Conservation (phyloP, 805 yeast genomes). For the Teunomyces atbi region DNA sequence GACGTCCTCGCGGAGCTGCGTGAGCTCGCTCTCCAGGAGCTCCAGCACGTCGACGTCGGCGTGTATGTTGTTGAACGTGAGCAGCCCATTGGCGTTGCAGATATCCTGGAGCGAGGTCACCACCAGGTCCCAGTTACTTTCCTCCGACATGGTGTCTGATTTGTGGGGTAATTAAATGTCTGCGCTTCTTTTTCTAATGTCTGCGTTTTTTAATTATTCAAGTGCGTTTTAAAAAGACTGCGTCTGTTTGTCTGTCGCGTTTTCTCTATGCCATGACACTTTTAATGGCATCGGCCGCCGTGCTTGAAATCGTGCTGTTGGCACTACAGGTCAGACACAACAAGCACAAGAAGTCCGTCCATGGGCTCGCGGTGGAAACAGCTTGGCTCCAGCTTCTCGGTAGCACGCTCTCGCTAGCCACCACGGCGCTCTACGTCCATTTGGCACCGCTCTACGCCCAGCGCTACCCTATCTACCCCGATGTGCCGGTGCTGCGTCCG, state of each 20-base stretch:
- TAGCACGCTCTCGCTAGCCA: slow-evolving; percentile 1
- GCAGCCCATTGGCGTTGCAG: slow-evolving; percentile 58
- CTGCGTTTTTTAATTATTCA: too few relatives aligned
- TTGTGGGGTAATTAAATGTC: not conserved
- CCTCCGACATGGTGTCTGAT: slow-evolving; percentile 21
- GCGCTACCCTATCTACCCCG: slow-evolving; percentile 35
- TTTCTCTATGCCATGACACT: not conserved
- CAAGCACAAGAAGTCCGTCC: slow-evolving; percentile 5
- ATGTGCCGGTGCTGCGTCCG: slow-evolving; percentile 17
- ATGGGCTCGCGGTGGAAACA: slow-evolving; percentile 8
- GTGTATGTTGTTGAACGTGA: slow-evolving; percentile 46
- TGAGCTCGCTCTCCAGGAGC: slow-evolving; percentile 38
- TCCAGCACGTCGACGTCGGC: slow-evolving; percentile 26
- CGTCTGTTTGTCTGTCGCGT: too few relatives aligned
- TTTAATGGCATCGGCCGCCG: not conserved
- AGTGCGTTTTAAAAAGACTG: too few relatives aligned
- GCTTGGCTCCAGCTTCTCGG: slow-evolving; percentile 1
- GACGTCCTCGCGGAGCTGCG: slow-evolving; percentile 39
- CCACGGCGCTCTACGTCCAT: not conserved
- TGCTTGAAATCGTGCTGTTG: slow-evolving; percentile 6
- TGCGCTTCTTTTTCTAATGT: not conserved
- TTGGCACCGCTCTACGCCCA: slow-evolving; percentile 8
- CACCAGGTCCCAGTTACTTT: slow-evolving; percentile 68
- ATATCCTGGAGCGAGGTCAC: slow-evolving; percentile 67
- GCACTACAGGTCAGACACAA: slow-evolving; percentile 8